Evolutionary conservation across 768 basidiomycete species (phyloP).

Genomic region (Lactifluus hygrophoroides): DNA sequence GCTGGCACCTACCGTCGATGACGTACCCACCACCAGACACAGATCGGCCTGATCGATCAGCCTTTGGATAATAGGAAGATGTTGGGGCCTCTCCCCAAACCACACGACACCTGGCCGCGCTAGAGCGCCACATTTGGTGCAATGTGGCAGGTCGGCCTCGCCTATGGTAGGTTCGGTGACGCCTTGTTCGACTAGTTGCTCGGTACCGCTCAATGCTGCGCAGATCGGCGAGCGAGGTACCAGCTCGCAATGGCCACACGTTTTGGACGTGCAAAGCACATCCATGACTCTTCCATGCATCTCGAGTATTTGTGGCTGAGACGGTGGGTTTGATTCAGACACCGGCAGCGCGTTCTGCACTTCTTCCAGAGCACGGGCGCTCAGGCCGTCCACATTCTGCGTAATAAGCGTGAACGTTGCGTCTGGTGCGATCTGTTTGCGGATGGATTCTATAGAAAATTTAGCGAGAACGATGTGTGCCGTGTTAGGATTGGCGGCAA

Average conservation of each 20-base stretch:
- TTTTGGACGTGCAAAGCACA: slow-evolving; percentile 37
- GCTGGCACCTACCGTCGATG: slow-evolving; percentile 22
- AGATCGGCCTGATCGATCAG: slow-evolving; percentile 28
- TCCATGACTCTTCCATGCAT: slow-evolving; percentile 59
- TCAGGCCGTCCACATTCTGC: slow-evolving; percentile 56
- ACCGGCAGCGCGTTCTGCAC: not conserved
- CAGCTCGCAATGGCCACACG: slow-evolving; percentile 35
- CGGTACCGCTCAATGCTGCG: slow-evolving; percentile 36
- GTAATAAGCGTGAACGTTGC: slow-evolving; percentile 45
- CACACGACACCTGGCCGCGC: slow-evolving; percentile 35
- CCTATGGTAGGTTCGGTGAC: slow-evolving; percentile 23
- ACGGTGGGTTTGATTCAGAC: not conserved
- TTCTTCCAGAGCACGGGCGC: slow-evolving; percentile 31
- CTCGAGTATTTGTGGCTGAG: slow-evolving; percentile 31
- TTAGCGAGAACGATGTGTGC: slow-evolving; percentile 46
- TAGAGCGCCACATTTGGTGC: slow-evolving; percentile 27
- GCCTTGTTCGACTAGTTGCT: slow-evolving; percentile 20
- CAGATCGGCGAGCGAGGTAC: slow-evolving; percentile 39
- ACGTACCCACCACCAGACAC: slow-evolving; percentile 34
- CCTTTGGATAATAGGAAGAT: slow-evolving; percentile 26
- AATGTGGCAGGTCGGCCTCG: slow-evolving; percentile 28
- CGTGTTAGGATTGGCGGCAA: slow-evolving; percentile 39
- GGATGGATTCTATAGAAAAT: slow-evolving; percentile 34
- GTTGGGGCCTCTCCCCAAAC: slow-evolving; percentile 32
- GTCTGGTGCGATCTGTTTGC: slow-evolving; percentile 33